Evolutionary conservation across 129 eudicot genomes (phyloP), one percentile per base, ranked within the genome.

Genomic region (Apium graveolens): DNA sequence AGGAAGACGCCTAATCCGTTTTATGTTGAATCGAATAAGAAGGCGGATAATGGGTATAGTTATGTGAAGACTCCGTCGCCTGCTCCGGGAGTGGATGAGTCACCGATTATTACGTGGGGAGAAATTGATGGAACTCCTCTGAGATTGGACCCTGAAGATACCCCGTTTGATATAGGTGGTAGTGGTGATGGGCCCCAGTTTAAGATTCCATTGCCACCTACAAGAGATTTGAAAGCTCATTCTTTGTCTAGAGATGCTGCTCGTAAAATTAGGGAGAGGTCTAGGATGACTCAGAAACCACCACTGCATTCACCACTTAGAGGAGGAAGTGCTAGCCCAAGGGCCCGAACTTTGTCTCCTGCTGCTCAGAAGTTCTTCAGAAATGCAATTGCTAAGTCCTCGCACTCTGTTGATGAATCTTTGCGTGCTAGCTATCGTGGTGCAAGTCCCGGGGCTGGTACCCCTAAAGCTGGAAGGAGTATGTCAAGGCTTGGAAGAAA

Each of bases 401-500:
- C 98, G 5, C 87, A 76, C n/a, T 85, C 93, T 69, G 90, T 84
- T 3, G 88, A 88, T 84, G 98, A 94, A 63, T 94, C 97, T 71
- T 88, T 94, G 39, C 89, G 98, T 49, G 98, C 98, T 69, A 94
- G 98, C 85, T 94, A 94, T 78, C 93, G 98, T 37, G 93, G 96
- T 69, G 83, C 93, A 24, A 94, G 98, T 78, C 98, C 98, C 17
- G 96, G 93, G 16, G 17, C 70, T 53, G 70, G 82, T 53, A 91
- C 97, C 37, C 98, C 98, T 46, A 93, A 93, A 78, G 31, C 84
- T 74, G 93, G 89, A 71, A 89, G 98, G 82, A 91, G 97, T 73
- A 9, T 82, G 72, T 94, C 98, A 4, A 89, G 93, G 83, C 79
- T 94, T 75, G 98, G 90, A 48, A 88, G 88, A 71, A 90, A 87